Conservation (phyloP, 2,329 filamentous ascomycete species). For the Phaeosphaeriaceae sp. region DNA sequence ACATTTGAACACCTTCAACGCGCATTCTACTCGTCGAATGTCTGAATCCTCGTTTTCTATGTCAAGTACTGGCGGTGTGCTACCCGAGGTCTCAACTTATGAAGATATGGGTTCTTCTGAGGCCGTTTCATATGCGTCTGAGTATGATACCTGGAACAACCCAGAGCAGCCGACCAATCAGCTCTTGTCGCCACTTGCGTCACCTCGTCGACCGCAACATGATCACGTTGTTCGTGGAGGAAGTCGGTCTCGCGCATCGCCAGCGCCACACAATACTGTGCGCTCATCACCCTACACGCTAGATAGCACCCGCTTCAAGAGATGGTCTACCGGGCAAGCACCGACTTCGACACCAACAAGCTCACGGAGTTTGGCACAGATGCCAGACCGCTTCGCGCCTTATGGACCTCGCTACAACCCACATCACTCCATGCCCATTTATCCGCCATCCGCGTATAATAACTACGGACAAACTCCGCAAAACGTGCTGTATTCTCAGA, state of each 20-base stretch:
- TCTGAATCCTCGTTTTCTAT: constrained; percentile 77
- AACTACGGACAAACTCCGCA: constrained; percentile 42
- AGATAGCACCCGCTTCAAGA: constrained; percentile 70
- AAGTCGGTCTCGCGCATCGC: constrained; percentile 73
- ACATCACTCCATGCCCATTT: constrained; percentile 49
- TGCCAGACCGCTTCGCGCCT: constrained; percentile 67
- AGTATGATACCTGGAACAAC: constrained; percentile 71
- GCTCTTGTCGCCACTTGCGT: constrained; percentile 74
- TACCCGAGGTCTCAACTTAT: constrained; percentile 73
- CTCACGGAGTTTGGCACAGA: constrained; percentile 61
- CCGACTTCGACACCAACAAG: constrained; percentile 66
- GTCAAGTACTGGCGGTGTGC: constrained; percentile 62
- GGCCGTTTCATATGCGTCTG: constrained; percentile 64
- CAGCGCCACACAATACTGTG: constrained; percentile 71
- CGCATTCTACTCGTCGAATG: constrained; percentile 66
- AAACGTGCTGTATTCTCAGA: constrained; percentile 47
- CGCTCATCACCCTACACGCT: constrained; percentile 74
- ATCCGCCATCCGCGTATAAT: constrained; percentile 40
- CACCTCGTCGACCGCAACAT: constrained; percentile 70
- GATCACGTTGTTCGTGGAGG: constrained; percentile 53
- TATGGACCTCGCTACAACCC: constrained; percentile 64
- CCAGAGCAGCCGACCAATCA: constrained; percentile 68
- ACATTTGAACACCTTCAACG: constrained; percentile 43
- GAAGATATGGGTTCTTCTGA: constrained; percentile 75
- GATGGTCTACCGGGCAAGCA: constrained; percentile 73